phyloP scores from a whole-genome alignment of 2,329 filamentous ascomycete genomes.

The Elsinoe arachidis region DNA sequence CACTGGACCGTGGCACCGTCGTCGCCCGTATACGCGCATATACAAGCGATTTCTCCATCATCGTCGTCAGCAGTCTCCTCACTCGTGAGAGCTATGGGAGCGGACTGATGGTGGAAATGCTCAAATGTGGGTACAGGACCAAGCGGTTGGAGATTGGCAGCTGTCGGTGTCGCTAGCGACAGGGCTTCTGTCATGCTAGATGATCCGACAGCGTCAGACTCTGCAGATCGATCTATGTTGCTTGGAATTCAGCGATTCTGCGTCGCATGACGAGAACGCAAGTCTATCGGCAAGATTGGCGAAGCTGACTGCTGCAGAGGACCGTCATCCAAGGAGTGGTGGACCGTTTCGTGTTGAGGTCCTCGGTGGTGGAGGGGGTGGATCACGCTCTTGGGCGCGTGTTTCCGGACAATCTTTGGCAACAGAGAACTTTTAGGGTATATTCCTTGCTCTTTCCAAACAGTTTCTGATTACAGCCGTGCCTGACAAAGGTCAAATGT shows the following conservation, averaged over 20 bases:
- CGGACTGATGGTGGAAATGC: slow-evolving; percentile 19
- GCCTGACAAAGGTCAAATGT: background rate
- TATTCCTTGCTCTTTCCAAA: background rate
- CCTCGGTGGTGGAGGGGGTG: background rate
- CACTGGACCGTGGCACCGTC: slow-evolving; percentile 97
- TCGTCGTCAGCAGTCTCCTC: slow-evolving; percentile 51
- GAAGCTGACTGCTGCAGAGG: background rate
- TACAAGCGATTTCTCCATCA: slow-evolving; percentile 94
- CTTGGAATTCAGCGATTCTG: slow-evolving; percentile 22
- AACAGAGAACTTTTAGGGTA: background rate
- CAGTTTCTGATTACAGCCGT: background rate
- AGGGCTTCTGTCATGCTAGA: slow-evolving; percentile 32
- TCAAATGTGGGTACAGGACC: slow-evolving; percentile 22
- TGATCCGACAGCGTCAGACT: slow-evolving; percentile 21
- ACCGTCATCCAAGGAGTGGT: background rate
- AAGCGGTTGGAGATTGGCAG: slow-evolving; percentile 23
- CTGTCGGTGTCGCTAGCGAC: slow-evolving; percentile 26
- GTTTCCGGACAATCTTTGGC: background rate
- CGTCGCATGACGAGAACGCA: slow-evolving; percentile 29
- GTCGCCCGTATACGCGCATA: slow-evolving; percentile 87
- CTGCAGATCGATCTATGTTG: slow-evolving; percentile 25
- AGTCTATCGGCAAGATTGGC: background rate
- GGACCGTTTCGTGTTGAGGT: background rate
- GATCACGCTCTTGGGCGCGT: background rate
- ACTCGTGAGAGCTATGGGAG: slow-evolving; percentile 34